phyloP scores from a whole-genome alignment of 2,329 filamentous ascomycete species.

The Metarhizium humberi region DNA sequence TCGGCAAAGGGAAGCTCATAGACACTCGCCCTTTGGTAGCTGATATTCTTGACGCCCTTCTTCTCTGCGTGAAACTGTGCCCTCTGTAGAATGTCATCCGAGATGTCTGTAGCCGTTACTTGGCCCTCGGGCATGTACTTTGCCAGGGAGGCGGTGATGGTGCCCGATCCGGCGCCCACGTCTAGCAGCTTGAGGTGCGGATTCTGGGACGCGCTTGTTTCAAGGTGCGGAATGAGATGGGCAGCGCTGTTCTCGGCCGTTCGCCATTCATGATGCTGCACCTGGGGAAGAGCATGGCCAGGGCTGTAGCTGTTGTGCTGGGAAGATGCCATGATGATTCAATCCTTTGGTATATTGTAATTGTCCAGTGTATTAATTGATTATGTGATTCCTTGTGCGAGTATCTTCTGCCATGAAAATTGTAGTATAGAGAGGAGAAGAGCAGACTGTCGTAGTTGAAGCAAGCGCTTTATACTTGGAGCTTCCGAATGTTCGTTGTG shows the following conservation, averaged over 20 bases:
- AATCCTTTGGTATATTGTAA: too few species aligned
- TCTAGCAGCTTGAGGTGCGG: constrained; percentile 31
- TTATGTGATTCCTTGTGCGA: too few species aligned
- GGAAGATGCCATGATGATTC: constrained; percentile 11
- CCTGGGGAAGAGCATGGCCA: constrained; percentile 14
- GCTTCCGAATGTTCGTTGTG: too few species aligned
- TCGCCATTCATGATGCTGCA: constrained; percentile 26
- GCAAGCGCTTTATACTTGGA: too few species aligned
- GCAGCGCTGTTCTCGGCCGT: constrained; percentile 33
- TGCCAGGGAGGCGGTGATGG: constrained; percentile 34
- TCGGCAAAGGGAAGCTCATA: constrained; percentile 29
- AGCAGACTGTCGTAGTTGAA: too few species aligned
- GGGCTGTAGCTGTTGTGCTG: constrained; percentile 18
- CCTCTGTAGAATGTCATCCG: constrained; percentile 20
- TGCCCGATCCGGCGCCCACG: constrained; percentile 39
- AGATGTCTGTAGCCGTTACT: constrained; percentile 22
- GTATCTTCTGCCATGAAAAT: too few species aligned
- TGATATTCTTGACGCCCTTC: constrained; percentile 16
- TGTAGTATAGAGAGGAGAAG: too few species aligned
- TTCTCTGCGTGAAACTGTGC: constrained; percentile 14
- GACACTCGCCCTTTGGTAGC: constrained; percentile 18
- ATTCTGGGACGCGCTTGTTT: constrained; percentile 13
- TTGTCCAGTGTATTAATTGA: too few species aligned
- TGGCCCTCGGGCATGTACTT: constrained; percentile 28
- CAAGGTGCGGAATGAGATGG: constrained; percentile 31